Evolutionary conservation across 768 basidiomycete genomes (phyloP).

Genomic region (Termitomyces sp.): DNA sequence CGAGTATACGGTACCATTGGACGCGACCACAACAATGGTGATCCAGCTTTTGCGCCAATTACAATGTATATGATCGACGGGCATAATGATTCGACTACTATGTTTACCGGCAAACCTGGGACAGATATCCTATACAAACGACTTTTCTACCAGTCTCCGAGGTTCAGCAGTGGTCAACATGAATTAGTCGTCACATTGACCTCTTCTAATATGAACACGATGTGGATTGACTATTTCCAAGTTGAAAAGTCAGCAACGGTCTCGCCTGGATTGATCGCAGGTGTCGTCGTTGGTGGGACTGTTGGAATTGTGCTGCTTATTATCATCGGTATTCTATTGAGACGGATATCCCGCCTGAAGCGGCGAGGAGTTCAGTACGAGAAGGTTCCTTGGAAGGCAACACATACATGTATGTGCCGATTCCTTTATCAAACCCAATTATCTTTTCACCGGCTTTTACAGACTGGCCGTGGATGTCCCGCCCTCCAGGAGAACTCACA

Average conservation of each 20-base stretch:
- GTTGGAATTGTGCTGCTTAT: not conserved
- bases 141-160: constrained; percentile 4
- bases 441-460: not conserved
- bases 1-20: constrained; percentile 14
- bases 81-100: not conserved
- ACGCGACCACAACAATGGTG: constrained; percentile 5
- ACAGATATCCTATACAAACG: not conserved
- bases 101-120: not conserved
- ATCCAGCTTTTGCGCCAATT: constrained; percentile 7
- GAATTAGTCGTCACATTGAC: constrained; percentile 2
- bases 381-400: not conserved
- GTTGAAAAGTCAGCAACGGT: not conserved
- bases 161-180: constrained; percentile 2
- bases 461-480: constrained; percentile 7
- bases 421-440: not conserved
- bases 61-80: constrained; percentile 8
- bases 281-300: not conserved
- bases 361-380: constrained; percentile 1
- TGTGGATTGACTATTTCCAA: constrained; percentile 8
- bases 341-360: not conserved
- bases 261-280: not conserved
- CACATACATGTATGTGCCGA: not conserved
- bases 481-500: not conserved
- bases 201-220: constrained; percentile 1
- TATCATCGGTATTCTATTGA: not conserved